phyloP scores from a whole-genome alignment of 2,329 filamentous ascomycete genomes.

The Lecanosticta acicola region DNA sequence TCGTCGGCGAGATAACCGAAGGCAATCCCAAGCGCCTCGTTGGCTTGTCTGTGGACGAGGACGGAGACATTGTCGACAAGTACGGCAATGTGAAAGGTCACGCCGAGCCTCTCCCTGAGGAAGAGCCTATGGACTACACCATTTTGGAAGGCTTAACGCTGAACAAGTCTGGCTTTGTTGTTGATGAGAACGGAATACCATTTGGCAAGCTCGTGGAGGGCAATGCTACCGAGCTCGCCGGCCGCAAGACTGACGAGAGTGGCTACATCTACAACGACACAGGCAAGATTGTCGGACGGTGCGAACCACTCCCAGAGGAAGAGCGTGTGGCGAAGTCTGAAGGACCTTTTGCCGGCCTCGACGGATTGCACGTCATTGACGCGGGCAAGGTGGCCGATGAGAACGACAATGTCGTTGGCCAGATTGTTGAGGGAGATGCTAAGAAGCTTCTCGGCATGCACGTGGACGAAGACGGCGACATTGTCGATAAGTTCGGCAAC shows the following conservation, averaged over 20 bases:
- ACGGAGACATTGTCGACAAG: constrained; percentile 75
- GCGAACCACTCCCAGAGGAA: constrained; percentile 53
- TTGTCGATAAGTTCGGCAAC: constrained; percentile 57
- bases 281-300: constrained; percentile 53
- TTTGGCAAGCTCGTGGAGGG: constrained; percentile 54
- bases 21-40: constrained; percentile 59
- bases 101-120: constrained; percentile 51
- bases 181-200: constrained; percentile 49
- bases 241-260: constrained; percentile 51
- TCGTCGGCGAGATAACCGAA: constrained; percentile 48
- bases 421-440: constrained; percentile 53
- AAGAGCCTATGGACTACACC: constrained; percentile 48
- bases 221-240: constrained; percentile 51
- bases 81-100: constrained; percentile 57
- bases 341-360: constrained; percentile 63
- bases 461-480: constrained; percentile 59
- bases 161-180: constrained; percentile 59
- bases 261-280: constrained; percentile 53
- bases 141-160: constrained; percentile 56
- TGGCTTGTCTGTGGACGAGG: constrained; percentile 70
- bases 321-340: constrained; percentile 54
- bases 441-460: constrained; percentile 55
- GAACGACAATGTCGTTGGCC: constrained; percentile 62
- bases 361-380: constrained; percentile 60
- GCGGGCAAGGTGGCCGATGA: constrained; percentile 69